These are phyloP conservation scores for Pseudisothecium myosuroides DNA, from an alignment of 225 moss, liverwort and hornwort genomes.

Conservation along the genomic window DNA sequence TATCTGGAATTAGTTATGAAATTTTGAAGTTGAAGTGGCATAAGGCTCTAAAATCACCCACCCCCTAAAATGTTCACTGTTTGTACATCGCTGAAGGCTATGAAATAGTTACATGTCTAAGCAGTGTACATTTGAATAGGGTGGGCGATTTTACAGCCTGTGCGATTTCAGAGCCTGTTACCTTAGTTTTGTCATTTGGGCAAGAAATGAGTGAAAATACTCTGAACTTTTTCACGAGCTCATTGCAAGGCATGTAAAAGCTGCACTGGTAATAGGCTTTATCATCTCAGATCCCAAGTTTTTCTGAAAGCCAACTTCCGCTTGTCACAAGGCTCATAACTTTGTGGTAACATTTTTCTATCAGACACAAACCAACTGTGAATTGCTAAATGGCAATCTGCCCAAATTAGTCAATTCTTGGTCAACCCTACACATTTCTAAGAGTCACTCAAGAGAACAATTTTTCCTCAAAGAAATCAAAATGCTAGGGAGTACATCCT, in stretches of 20 bases:
- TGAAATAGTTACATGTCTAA: no score
- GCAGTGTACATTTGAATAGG: no score
- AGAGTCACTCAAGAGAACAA: background rate
- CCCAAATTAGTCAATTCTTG: background rate
- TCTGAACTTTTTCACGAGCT: background rate
- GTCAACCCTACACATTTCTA: background rate
- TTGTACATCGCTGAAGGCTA: no score
- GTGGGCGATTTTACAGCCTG: no score
- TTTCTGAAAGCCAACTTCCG: background rate
- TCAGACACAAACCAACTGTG: no score
- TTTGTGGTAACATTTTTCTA: background rate
- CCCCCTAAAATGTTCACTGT: no score
- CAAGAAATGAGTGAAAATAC: background rate
- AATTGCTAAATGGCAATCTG: background rate
- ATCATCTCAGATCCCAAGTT: background rate
- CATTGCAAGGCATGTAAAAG: background rate
- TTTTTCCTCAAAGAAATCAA: background rate
- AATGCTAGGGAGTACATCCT: background rate
- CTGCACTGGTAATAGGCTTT: background rate
- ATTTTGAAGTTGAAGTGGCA: no score
- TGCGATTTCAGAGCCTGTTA: no score
- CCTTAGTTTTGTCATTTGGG: background rate
- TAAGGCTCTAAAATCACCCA: no score
- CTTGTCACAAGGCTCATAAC: background rate
- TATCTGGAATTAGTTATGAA: no score